Evolutionary conservation across 192 early-diverging fungal species (phyloP).

Genomic region (Oehlia diaphana): DNA sequence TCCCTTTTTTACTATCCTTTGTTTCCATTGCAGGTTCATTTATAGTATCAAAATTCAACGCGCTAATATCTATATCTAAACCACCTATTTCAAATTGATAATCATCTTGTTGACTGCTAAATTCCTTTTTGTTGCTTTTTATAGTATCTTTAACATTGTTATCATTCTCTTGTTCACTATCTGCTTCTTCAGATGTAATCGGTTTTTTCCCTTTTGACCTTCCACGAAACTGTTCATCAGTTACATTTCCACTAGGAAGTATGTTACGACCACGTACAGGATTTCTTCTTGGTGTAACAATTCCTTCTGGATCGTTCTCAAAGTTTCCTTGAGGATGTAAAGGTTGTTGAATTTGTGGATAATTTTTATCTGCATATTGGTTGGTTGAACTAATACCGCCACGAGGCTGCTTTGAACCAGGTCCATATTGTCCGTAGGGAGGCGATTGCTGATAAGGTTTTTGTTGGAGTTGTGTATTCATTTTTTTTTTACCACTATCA

Average conservation of each 20-base stretch:
- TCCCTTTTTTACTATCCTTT: not conserved
- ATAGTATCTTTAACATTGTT: not conserved
- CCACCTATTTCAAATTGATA: not conserved
- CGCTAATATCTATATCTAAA: conserved; percentile 9
- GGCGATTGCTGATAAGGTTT: not conserved
- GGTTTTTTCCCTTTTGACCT: conserved; percentile 13
- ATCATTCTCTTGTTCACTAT: not conserved
- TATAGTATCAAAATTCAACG: not conserved
- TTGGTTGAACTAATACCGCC: not conserved
- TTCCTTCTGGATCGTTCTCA: not conserved
- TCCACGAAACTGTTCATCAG: not conserved
- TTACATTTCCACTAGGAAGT: not conserved
- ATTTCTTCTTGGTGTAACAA: not conserved
- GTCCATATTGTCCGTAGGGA: not conserved
- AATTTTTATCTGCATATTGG: not conserved
- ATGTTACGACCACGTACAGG: not conserved
- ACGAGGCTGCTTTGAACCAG: not conserved
- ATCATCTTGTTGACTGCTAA: not conserved
- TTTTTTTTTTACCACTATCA: not conserved
- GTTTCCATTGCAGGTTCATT: not conserved
- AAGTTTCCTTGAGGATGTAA: not conserved
- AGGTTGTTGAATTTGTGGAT: not conserved
- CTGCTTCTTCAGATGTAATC: not conserved
- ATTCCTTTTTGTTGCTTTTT: not conserved
- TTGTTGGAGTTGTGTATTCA: not conserved